Base-by-base conservation (phyloP, 2,329 filamentous ascomycete genomes). In the Fusarium irregulare region DNA sequence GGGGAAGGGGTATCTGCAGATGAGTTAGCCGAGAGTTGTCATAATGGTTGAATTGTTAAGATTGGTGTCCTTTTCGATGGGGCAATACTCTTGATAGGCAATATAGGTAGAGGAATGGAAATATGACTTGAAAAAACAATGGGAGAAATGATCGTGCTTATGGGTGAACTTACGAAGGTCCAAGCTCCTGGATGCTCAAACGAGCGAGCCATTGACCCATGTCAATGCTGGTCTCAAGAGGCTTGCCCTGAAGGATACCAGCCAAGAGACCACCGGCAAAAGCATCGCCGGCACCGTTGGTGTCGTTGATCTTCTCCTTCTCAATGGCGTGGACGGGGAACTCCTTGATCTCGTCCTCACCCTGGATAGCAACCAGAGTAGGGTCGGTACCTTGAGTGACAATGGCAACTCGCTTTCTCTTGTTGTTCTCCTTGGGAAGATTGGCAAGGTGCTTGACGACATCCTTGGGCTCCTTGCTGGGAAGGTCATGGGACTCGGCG, bases 201-300 rank as follows among this genome's bases (percentile, higher is more conserved):
- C 92, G 91, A 51, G 96, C 96, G 73, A 99, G 88, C 96, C 96
- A 99, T 83, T 98, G 94, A 71, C 96, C 96, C 88, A 96, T 93
- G 80, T 98, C 92, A 75, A 99, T 87, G 77, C 88, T 88, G 73
- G 90, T 89, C 76, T 92, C 90, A 53, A 99, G 86, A 57, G 89
- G 80, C 85, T 96, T 93, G 81, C 92, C 93, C 82, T 95, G 87
- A 68, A 97, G 91, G 70, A 98, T 86, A 78, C 94, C 96, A 56
- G 96, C 96, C 60, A 93, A 86, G 83, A 99, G 94, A 70, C 96
- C 96, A 78, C 94, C 96, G 63, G 96, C 95, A 78, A 99, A 99
- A 56, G 96, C 95, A 80, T 99, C 96, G 80, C 94, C 96, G 68
- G 96, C 96, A 79, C 96, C 96, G 79, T 95, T 98, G 81, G 95